These are phyloP conservation scores for Jamesozyma spencerorum DNA, from an alignment of 805 yeast genomes.

Conservation along the genomic window DNA sequence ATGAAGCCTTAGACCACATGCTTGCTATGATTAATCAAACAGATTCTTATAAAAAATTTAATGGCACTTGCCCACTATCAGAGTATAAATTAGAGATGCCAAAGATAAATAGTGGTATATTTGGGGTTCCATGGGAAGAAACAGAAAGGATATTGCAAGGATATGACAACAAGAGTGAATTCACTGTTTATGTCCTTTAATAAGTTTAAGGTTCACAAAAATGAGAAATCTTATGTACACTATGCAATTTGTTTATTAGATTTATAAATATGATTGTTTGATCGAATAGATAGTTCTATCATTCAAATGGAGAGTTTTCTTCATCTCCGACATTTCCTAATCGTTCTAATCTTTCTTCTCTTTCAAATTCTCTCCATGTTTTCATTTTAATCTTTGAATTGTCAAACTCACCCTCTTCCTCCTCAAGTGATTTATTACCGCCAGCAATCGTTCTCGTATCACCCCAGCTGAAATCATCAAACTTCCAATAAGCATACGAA, in stretches of 20 bases:
- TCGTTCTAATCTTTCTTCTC: constrained; percentile 33
- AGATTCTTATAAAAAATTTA: constrained; percentile 4
- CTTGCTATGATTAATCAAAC: constrained; percentile 2
- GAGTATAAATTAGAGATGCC: constrained; percentile 48
- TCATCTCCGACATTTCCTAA: background rate
- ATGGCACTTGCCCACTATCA: constrained; percentile 4
- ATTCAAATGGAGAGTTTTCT: too few relatives aligned
- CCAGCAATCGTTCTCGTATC: constrained; percentile 76
- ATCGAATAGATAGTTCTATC: too few relatives aligned
- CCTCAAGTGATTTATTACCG: constrained; percentile 45
- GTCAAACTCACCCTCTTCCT: constrained; percentile 79
- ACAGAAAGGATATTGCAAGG: constrained; percentile 47
- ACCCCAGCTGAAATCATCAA: constrained; percentile 96
- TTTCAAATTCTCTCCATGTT: constrained; percentile 90
- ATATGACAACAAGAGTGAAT: constrained; percentile 5
- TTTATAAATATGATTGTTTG: too few relatives aligned
- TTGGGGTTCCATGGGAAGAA: constrained; percentile 66
- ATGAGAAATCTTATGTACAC: too few relatives aligned
- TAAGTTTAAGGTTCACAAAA: too few relatives aligned
- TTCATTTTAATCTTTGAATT: constrained; percentile 84
- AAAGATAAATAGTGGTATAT: constrained; percentile 70
- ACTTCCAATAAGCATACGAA: constrained; percentile 83
- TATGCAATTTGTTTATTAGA: too few relatives aligned
- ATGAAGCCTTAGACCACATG: constrained; percentile 40
- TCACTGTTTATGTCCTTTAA: constrained; percentile 31